Base-by-base conservation (phyloP, 1,284 basidiomycete genomes). In the Cryptococcus wingfieldii region DNA sequence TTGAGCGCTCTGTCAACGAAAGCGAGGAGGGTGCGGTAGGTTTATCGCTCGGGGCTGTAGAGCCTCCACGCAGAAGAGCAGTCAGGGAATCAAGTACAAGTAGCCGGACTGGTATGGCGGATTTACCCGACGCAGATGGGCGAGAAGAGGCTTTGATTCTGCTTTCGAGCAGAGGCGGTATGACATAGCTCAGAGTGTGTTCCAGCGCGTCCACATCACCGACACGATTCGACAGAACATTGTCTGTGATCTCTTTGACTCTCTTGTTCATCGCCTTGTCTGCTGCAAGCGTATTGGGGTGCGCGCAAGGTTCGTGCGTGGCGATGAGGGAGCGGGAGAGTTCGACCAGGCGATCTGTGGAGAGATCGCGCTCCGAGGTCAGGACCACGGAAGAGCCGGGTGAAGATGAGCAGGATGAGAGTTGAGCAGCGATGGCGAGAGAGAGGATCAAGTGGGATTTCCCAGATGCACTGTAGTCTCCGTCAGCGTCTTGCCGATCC, bases 361-460 rank as follows among this genome's bases (percentile, higher is more conserved):
- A 84, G 1, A 94, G 82, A 27, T 79, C 82, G 14, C 86, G 80
- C 14, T 87, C 86, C 5, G 88, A 86, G 4, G 86, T 87, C 55
- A 95, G 73, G 84, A 90, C 28, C 83, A 80, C 27, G 82, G 84
- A 43, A 82, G 88, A 47, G 67, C 79, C 47, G 83, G 73, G 42
- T 83, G 84, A 12, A 81, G 83, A 4, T 77, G 75, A 41, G 71
- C 70, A 54, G 16, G 66, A 42, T 1, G 87, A 83, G 1, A 89
- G 79, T 69, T 93, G 90, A 0, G 88, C 86, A 18, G 82, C 79
- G 25, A 94, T 77, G 4, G 88, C 85, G 5, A 90, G 79, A 62
- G 90, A 87, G 16, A 94, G 79, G 1, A 87, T 87, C 4, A 94
- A 76, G 65, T 93, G 90, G 1, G 89, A 90, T 76, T 95, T 95